Evolutionary conservation across 495 filamentous ascomycete genomes (phyloP).

Genomic region (Neurospora sp.): DNA sequence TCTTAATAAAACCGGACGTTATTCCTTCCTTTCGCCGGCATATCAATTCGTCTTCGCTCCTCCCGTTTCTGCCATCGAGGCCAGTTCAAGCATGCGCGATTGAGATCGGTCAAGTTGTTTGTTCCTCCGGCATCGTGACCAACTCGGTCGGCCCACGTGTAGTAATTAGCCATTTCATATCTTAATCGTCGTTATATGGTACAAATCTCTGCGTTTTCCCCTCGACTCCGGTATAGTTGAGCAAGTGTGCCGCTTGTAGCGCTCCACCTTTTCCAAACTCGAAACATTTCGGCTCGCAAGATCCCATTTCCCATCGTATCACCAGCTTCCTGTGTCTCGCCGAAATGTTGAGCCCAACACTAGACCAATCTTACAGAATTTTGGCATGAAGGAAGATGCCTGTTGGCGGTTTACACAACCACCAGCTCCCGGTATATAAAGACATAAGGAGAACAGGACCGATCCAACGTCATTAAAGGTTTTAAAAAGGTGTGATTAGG

Average conservation of each 20-base stretch:
- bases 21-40: neutral
- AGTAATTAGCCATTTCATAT: neutral
- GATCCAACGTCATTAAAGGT: neutral
- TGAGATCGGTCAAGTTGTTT: neutral
- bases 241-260: neutral
- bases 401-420: neutral
- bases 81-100: neutral
- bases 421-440: neutral
- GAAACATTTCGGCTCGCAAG: neutral
- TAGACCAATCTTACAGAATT: constrained; percentile 4
- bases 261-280: neutral
- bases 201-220: neutral
- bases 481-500: neutral
- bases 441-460: neutral
- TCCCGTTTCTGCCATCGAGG: neutral
- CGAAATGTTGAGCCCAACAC: neutral
- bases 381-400: neutral
- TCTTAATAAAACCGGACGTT: neutral
- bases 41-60: neutral
- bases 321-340: neutral
- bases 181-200: neutral
- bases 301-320: neutral
- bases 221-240: neutral
- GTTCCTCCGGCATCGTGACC: neutral
- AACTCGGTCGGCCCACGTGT: neutral